Percentiles rank a stretch among this genome's conserved stretches.
Evolutionary conservation across 1,284 basidiomycete species (phyloP).

Genomic region (Naganishia albida): DNA sequence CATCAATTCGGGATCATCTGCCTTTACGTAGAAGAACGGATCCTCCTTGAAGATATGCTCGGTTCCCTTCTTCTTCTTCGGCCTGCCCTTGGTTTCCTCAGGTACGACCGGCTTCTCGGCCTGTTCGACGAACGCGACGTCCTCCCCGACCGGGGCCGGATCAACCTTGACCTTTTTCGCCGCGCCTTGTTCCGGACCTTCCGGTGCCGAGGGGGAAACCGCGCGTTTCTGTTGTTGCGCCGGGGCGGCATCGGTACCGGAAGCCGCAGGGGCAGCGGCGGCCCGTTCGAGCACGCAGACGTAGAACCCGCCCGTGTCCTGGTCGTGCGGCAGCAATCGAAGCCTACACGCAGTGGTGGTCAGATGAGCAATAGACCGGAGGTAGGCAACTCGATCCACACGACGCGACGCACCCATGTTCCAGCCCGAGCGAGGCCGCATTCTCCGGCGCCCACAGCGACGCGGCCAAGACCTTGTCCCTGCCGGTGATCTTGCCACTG

Average conservation of each 20-base stretch:
- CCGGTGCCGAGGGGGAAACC: slow-evolving; percentile 34
- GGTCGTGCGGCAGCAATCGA: slow-evolving; percentile 89
- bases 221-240: slow-evolving; percentile 33
- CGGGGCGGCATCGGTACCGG: slow-evolving; percentile 44
- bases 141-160: neutral
- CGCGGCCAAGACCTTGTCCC: slow-evolving; percentile 60
- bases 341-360: slow-evolving; percentile 60
- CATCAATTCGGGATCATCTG: slow-evolving; percentile 68
- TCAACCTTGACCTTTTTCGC: slow-evolving; percentile 31
- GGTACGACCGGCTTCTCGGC: slow-evolving; percentile 9
- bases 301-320: slow-evolving; percentile 98
- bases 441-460: slow-evolving; percentile 80
- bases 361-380: too few relatives aligned
- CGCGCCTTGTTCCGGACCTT: slow-evolving; percentile 9
- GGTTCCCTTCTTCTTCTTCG: slow-evolving; percentile 54
- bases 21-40: slow-evolving; percentile 78
- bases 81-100: slow-evolving; percentile 8
- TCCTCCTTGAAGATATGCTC: slow-evolving; percentile 76
- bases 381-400: neutral
- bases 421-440: slow-evolving; percentile 62
- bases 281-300: slow-evolving; percentile 75
- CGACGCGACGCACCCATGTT: slow-evolving; percentile 65
- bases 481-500: slow-evolving; percentile 61
- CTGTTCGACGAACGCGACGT: slow-evolving; percentile 16
- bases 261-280: neutral